Base-by-base conservation (phyloP, 108 stramenopile genomes). In the Asterionellopsis glacialis region DNA sequence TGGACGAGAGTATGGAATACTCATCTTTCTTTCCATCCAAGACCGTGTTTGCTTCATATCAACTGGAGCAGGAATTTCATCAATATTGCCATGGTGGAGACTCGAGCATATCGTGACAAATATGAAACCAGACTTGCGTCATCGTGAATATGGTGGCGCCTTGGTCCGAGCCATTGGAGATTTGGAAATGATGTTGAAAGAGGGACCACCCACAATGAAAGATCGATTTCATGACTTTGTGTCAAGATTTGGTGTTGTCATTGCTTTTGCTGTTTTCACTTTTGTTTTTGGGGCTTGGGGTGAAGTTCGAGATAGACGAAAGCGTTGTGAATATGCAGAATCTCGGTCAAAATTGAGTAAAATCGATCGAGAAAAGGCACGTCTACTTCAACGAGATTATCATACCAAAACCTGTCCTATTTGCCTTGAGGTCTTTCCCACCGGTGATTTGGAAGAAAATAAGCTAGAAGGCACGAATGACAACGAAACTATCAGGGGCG, bases 1-100 rank as follows among this genome's bases (percentile, higher is more conserved):
- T 0, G 19, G 41, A 44, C 43, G 61, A 14, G 70, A 59, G 13
- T 73, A 70, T 74, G 82, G 80, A 10, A 79, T 95, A 26, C 73
- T 91, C 14, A 84, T 91, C 44, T 89, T 95, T 63, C 73, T 95
- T 16, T 84, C 82, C 5, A 73, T 84, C 15, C 64, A 76, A 51
- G 93, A 95, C 72, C 80, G 88, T 16, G 89, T 90, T 38, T 90
- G 88, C 51, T 91, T 88, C 59, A 88, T 95, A 47, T 83, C 84
- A 27, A 88, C 88, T 10, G 88, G 90, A 1, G 64, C 66, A 18
- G 65, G 65, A 33, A 81, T 91, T 41, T 59, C 76, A 1, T 55
- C 73, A 5, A 57, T 91, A 7, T 52, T 95, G 59, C 85, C 93
- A 1, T 86, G 85, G 87, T 88, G 88, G 87, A 71, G 93, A 57